Percentiles rank a stretch among this genome's conserved stretches.
Conservation (phyloP, 2,329 filamentous ascomycete genomes). For the Capronia epimyces region DNA sequence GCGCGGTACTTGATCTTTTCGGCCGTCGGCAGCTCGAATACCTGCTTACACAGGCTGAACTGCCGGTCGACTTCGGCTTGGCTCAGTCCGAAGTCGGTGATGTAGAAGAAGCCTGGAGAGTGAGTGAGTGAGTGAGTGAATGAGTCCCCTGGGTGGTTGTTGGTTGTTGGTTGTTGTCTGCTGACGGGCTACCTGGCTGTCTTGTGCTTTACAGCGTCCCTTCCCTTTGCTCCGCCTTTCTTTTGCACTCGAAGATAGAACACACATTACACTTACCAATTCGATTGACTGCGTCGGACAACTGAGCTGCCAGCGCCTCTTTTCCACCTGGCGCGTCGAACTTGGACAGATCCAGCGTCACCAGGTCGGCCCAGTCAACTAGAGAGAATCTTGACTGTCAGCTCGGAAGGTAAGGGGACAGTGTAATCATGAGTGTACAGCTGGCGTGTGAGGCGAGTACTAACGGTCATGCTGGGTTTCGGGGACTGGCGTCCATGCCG, state of each 20-base stretch:
- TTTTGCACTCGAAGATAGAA: too few species aligned
- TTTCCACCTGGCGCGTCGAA: slow-evolving; percentile 52
- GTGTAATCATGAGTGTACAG: neutral
- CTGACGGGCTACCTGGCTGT: neutral
- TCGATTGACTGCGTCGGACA: slow-evolving; percentile 49
- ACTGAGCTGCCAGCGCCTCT: slow-evolving; percentile 48
- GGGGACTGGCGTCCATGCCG: slow-evolving; percentile 15
- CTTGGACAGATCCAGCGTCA: slow-evolving; percentile 42
- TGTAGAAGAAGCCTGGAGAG: slow-evolving; percentile 53
- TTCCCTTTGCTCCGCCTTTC: neutral
- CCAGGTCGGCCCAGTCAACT: slow-evolving; percentile 27
- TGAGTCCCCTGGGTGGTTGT: neutral
- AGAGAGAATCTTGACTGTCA: neutral
- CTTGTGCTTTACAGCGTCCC: neutral
- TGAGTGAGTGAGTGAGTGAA: neutral
- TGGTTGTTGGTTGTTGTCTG: neutral
- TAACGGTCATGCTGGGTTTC: slow-evolving; percentile 21
- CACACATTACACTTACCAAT: slow-evolving; percentile 29
- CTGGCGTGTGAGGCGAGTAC: too few species aligned
- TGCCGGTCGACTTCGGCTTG: slow-evolving; percentile 56
- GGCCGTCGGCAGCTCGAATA: slow-evolving; percentile 52
- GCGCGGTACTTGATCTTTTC: slow-evolving; percentile 56
- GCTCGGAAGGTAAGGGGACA: neutral
- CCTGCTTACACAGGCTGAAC: slow-evolving; percentile 53
- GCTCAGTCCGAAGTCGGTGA: slow-evolving; percentile 54